Evolutionary conservation across 2,329 filamentous ascomycete species (phyloP), one percentile per base, ranked within the genome.

Genomic region (Blastomyces percursus): DNA sequence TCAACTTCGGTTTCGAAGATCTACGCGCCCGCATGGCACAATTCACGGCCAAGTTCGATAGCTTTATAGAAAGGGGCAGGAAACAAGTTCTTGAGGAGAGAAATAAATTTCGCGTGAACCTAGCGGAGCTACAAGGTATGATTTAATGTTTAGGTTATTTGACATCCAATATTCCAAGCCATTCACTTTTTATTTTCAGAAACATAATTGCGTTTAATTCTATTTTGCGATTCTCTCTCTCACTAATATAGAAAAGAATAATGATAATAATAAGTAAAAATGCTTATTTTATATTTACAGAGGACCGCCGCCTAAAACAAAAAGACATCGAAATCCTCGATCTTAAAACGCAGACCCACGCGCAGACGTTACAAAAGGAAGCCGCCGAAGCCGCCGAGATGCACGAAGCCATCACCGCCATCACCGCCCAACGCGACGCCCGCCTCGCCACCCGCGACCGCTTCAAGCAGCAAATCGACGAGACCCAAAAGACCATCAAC

Each of bases 1-100:
- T 96, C 75, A 91, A 96, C 76, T 97, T 99, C 75, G 91, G 91
- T 63, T 97, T 97, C 75, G 92, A 97, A 70, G 91, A 96, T 69
- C 78, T 99, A 72, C 92, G 93, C 76, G 91, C 93, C 71, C 89
- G 91, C 76, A 97, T 99, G 94, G 84, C 87, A 61, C 90, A 89
- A 66, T 99, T 99, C 74, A 96, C 89, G 0, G 83, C 85, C 9
- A 88, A 86, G 69, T 99, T 99, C 70, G 94, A 99, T 73, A 86
- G 87, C 0, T 97, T 96, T 69, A 96, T 99, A 66, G 93, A 96
- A 71, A 86, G 90, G 66, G 91, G 92, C 0, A 84, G 93, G 59
- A 95, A 95, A 75, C 85, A 90, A 61, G 90, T 97, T 0, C 75
- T 97, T 8, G 91, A 96, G 71, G 92, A 97, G 79, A 86, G 91